Percentiles rank a stretch among this genome's conserved stretches.
Evolutionary conservation across 352 stramenopile species (phyloP).

Genomic region (Phytopythium ostracodes): DNA sequence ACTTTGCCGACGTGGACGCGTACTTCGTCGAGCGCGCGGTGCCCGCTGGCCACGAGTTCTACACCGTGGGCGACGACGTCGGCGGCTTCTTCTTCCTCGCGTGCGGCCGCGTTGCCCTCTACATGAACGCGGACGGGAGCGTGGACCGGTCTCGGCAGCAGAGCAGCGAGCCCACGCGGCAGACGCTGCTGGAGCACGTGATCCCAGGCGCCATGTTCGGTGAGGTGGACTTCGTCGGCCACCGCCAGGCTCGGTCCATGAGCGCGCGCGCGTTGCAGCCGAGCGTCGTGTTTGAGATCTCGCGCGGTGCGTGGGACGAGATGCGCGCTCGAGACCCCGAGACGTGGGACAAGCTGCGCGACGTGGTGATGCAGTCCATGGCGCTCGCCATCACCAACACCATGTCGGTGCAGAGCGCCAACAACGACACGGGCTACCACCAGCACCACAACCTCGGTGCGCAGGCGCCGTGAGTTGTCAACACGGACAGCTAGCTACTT

Average conservation of each 20-base stretch:
- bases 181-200: conserved; percentile 64
- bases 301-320: conserved; percentile 51
- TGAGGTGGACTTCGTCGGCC: conserved; percentile 83
- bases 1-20: conserved; percentile 60
- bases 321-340: conserved; percentile 51
- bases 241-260: conserved; percentile 61
- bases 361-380: conserved; percentile 84
- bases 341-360: conserved; percentile 71
- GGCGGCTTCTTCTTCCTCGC: conserved; percentile 78
- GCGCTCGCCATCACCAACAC: conserved; percentile 72
- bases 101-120: conserved; percentile 60
- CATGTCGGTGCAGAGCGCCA: conserved; percentile 63
- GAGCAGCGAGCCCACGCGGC: conserved; percentile 6
- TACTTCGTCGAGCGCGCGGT: conserved; percentile 64
- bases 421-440: conserved; percentile 25
- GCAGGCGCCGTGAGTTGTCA: neutral
- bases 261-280: conserved; percentile 38
- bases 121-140: conserved; percentile 72
- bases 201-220: conserved; percentile 81
- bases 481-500: no score
- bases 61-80: conserved; percentile 54
- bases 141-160: conserved; percentile 7
- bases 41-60: conserved; percentile 60
- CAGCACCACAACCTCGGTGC: conserved; percentile 5
- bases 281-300: conserved; percentile 73